Percentiles rank a stretch among this genome's conserved stretches.
These are phyloP conservation scores for Camptophora hylomeconis DNA, from an alignment of 2,329 filamentous ascomycete genomes.

Conservation along the genomic window DNA sequence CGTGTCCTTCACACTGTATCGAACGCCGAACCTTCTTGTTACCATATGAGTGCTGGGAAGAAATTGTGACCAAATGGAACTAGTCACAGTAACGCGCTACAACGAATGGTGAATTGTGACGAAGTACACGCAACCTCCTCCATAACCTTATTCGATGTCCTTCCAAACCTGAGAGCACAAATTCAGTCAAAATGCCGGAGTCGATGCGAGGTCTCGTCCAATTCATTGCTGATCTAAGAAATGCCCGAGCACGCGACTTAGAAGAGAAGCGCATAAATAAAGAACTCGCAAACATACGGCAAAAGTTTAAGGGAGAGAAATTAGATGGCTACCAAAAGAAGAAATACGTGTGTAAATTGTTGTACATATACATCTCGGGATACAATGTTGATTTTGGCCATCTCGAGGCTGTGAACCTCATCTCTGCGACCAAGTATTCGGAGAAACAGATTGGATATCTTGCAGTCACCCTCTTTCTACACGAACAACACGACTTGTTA, in stretches of 20 bases:
- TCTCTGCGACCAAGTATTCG: constrained; percentile 92
- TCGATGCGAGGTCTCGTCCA: constrained; percentile 68
- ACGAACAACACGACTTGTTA: constrained; percentile 91
- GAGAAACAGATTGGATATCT: constrained; percentile 99
- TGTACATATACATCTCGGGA: constrained; percentile 97
- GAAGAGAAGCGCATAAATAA: constrained; percentile 99
- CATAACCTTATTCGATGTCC: no score
- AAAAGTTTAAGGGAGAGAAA: constrained; percentile 94
- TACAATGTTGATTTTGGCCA: constrained; percentile 99
- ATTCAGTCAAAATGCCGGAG: no score
- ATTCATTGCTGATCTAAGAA: constrained; percentile 93
- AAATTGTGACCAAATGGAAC: no score
- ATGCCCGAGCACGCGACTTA: constrained; percentile 84
- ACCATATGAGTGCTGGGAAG: no score
- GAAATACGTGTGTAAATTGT: constrained; percentile 99
- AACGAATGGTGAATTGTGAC: no score
- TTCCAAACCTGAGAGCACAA: no score
- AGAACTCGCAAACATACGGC: constrained; percentile 93
- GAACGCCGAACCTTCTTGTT: no score
- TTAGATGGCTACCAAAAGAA: constrained; percentile 97
- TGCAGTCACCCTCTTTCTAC: constrained; percentile 90
- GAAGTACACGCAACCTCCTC: no score
- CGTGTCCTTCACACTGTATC: no score
- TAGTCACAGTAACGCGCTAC: no score
- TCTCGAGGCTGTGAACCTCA: constrained; percentile 93